A percentile compares a stretch with the other conserved stretches of the same genome.
phyloP scores from a whole-genome alignment of 2,329 filamentous ascomycete genomes.

The Cyclaneusma minus region DNA sequence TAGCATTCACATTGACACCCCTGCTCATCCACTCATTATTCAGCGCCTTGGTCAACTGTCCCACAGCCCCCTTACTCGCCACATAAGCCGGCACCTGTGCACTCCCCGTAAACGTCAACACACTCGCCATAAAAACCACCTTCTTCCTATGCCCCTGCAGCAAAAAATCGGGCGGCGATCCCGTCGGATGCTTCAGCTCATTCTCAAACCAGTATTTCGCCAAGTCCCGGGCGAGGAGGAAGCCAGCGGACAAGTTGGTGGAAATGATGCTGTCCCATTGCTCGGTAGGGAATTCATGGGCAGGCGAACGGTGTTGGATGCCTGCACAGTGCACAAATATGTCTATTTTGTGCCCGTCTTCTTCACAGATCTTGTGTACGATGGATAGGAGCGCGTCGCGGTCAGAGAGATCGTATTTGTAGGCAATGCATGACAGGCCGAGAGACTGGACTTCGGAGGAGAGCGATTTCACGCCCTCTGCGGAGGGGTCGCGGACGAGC shows the following conservation, averaged over 20 bases:
- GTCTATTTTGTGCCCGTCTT: constrained; percentile 26
- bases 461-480: constrained; percentile 6
- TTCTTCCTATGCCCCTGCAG: constrained; percentile 4
- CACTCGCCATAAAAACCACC: constrained; percentile 3
- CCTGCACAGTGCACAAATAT: constrained; percentile 31
- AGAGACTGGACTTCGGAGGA: constrained; percentile 3
- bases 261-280: constrained; percentile 24
- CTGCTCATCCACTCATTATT: constrained; percentile 66
- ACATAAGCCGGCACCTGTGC: constrained; percentile 6
- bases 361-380: constrained; percentile 19
- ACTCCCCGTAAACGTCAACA: constrained; percentile 9
- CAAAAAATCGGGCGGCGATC: neutral
- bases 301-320: constrained; percentile 19
- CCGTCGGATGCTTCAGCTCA: constrained; percentile 1
- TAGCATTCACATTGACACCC: constrained; percentile 70
- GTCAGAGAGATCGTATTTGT: constrained; percentile 6
- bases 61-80: constrained; percentile 12
- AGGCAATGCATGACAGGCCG: constrained; percentile 3
- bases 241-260: constrained; percentile 17
- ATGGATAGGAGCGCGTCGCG: constrained; percentile 4
- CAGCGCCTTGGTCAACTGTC: constrained; percentile 57
- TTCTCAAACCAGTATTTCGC: constrained; percentile 7
- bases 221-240: constrained; percentile 6
- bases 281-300: constrained; percentile 21
- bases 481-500: constrained; percentile 7